Evolutionary conservation across 805 yeast species (phyloP).

Genomic region (Metschnikowia colocasiae): DNA sequence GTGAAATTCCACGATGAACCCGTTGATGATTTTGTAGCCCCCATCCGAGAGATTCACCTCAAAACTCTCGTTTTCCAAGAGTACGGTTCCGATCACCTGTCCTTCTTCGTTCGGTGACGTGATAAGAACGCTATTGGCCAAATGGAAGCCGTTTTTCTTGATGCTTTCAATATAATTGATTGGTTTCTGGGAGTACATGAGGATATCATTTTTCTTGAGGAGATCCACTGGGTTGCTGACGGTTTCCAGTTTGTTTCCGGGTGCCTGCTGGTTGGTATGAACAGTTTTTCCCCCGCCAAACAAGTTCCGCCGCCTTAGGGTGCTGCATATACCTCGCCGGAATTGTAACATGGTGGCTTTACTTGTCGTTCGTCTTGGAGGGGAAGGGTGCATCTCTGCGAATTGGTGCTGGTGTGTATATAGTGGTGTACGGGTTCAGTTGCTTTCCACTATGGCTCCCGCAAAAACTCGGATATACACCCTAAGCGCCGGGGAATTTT

Average conservation of each 20-base stretch:
- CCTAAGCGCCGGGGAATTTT: too few species aligned
- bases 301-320: constrained; percentile 15
- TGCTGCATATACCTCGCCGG: constrained; percentile 1
- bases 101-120: constrained; percentile 38
- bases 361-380: not conserved
- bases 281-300: constrained; percentile 30
- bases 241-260: constrained; percentile 37
- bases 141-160: constrained; percentile 53
- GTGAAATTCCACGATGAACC: constrained; percentile 53
- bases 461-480: too few species aligned
- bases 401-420: not conserved
- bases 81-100: constrained; percentile 43
- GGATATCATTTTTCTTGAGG: constrained; percentile 41
- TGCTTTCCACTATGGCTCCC: too few species aligned
- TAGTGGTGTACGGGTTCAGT: not conserved
- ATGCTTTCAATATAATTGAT: constrained; percentile 42
- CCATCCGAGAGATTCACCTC: constrained; percentile 49
- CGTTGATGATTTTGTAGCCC: constrained; percentile 45
- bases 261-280: constrained; percentile 22
- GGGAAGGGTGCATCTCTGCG: not conserved
- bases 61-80: constrained; percentile 57
- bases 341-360: not conserved
- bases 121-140: constrained; percentile 51
- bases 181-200: constrained; percentile 41
- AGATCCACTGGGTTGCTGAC: constrained; percentile 42